Evolutionary conservation across 345 rosid species (phyloP), one percentile per base, ranked within the genome.

Genomic region (Dipteronia dyeriana): DNA sequence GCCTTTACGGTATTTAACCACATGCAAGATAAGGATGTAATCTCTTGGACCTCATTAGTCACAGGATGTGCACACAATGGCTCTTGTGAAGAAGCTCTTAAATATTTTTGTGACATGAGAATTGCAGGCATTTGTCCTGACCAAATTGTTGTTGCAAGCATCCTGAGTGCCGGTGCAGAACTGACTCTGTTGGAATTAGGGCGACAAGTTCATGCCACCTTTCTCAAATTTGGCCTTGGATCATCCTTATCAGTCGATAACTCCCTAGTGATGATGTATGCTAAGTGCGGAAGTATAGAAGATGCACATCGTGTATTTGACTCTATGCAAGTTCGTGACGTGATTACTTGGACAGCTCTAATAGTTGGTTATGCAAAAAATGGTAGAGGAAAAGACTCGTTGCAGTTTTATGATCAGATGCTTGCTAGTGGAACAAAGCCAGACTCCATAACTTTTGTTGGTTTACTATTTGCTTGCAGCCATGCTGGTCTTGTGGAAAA

Each of bases 41-140:
- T 96, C 80, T 87, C 98, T 11, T 96, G 99, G 99, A 93, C 98
- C 23, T 93, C 98, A 67, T 85, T 96, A 75, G 87, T 96, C 75
- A 91, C 97, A 16, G 98, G 99, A 47, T 87, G 80, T 66, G 82
- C 97, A 34, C 88, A 83, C 76, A 87, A 91, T 66, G 88, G 89
- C 26, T 71, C 76, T 66, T 82, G 80, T 73, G 89, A 89, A 85
- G 92, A 91, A 71, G 94, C 98, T 31, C 63, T 94, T 75, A 90
- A 82, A 75, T 68, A 90, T 80, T 95, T 92, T 76, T 75, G 89
- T 81, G 81, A 84, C 64, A 90, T 95, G 94, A 86, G 87, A 85
- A 66, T 22, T 38, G 81, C 81, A 68, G 91, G 89, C 71, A 56
- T 93, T 57, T 75, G 45, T 79, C 88, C 89, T 9, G 99, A 95